These are phyloP conservation scores for Flaveria brownii DNA, from an alignment of 129 eudicot genomes.

Conservation along the genomic window DNA sequence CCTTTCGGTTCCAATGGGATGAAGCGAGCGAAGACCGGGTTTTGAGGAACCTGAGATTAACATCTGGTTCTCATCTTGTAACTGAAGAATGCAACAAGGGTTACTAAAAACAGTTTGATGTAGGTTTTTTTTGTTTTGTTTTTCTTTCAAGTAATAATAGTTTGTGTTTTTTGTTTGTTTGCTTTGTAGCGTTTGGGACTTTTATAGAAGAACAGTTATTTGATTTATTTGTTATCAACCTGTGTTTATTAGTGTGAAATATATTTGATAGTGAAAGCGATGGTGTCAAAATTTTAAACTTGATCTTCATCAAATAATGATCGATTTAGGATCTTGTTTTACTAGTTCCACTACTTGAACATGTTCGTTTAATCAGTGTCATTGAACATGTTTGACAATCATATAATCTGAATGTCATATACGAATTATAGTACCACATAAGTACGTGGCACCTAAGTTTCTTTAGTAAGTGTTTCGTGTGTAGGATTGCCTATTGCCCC, in stretches of 20 bases:
- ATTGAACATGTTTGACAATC: too few relatives aligned
- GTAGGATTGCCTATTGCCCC: too few relatives aligned
- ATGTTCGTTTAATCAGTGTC: too few relatives aligned
- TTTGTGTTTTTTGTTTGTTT: not conserved
- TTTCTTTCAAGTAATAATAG: not conserved
- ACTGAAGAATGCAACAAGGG: constrained; percentile 18
- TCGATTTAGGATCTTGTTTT: too few relatives aligned
- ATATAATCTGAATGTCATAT: too few relatives aligned
- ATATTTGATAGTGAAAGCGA: constrained; percentile 11
- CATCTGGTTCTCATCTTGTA: not conserved
- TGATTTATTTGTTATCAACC: constrained; percentile 47
- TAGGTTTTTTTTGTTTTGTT: constrained; percentile 7
- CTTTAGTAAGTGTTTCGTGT: too few relatives aligned
- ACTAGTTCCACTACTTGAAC: too few relatives aligned
- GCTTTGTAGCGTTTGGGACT: constrained; percentile 27
- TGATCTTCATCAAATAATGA: too few relatives aligned
- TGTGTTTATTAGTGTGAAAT: constrained; percentile 11
- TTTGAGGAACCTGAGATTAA: not conserved
- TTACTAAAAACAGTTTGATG: constrained; percentile 25
- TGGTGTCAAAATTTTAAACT: not conserved
- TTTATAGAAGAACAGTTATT: constrained; percentile 38
- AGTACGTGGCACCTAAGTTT: too few relatives aligned
- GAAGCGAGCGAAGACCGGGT: constrained; percentile 33
- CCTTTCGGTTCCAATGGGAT: constrained; percentile 48
- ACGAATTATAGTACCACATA: too few relatives aligned